Evolutionary conservation across 1,284 basidiomycete species (phyloP), one percentile per base, ranked within the genome.

Genomic region (Ustilago lituana): DNA sequence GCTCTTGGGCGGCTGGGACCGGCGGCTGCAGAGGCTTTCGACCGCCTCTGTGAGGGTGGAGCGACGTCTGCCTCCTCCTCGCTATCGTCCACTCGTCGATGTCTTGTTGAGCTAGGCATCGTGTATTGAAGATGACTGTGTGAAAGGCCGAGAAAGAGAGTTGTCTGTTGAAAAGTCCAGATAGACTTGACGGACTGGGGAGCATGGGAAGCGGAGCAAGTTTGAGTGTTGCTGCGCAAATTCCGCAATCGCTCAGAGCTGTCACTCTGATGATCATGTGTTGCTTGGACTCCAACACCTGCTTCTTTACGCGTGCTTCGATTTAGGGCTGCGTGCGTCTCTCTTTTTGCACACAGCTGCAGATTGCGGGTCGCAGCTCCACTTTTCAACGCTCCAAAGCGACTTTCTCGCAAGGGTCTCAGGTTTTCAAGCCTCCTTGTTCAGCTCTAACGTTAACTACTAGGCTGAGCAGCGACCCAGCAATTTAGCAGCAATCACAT

Each of bases 101-200:
- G 55, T 6, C 55, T 45, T 41, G 62, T 54, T 20, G 51, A 35
- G 51, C 46, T 46, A 11, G 62, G 52, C 62, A 65, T 65, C n/a
- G 1, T 39, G 38, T 14, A 20, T 17, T 6, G 3, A 6, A 45
- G 11, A 23, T 36, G 27, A 38, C 12, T 7, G 7, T 6, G 12
- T 12, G 27, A 29, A 29, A 29, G 12, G 46, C 37, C 36, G 12
- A 40, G 36, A n/a, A n/a, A n/a, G n/a, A n/a, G n/a, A n/a, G n/a
- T n/a, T n/a, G n/a, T n/a, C n/a, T n/a, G n/a, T n/a, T n/a, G n/a
- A n/a, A n/a, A n/a, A n/a, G n/a, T n/a, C n/a, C n/a, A n/a, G n/a
- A n/a, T n/a, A n/a, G n/a, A n/a, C n/a, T n/a, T n/a, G n/a, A n/a
- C n/a, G n/a, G n/a, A n/a, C n/a, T n/a, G n/a, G n/a, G n/a, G n/a